Base-by-base conservation (phyloP, 2,329 filamentous ascomycete genomes). In the Xylaria sp. region DNA sequence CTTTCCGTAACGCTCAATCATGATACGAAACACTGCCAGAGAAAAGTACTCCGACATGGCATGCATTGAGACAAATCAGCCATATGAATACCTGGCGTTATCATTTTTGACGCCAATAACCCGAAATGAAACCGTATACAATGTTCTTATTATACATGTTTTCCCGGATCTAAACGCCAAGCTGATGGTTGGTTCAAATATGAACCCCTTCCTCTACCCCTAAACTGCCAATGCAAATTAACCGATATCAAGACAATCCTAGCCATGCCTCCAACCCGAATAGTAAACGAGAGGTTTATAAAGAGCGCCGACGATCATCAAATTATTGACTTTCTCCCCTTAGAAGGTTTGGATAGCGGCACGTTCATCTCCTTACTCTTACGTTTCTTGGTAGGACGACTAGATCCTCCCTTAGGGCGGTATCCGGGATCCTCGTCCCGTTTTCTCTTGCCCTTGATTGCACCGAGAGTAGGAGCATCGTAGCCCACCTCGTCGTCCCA, bases 341-440 rank as follows among this genome's bases (percentile, higher is more conserved):
- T 72, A 4, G 63, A 10, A 37, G 60, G 47, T 13, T 67, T 68
- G 4, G 63, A 47, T 8, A 66, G 61, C 46, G 59, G 61, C 27
- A 62, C 62, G 3, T 43, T 63, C 23, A 66, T 17, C 5, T 72
- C 76, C 49, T 83, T 82, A 67, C 84, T 85, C 79, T 85, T 86
- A 3, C 84, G 79, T 79, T 86, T 87, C 77, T 87, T 87, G 0
- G 76, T 75, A 17, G 83, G 83, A 38, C 84, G 77, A 37, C 78
- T 81, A 2, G 78, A 79, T 2, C 84, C 85, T 2, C 82, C 82
- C 66, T 86, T 85, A 2, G 85, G 85, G 60, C 85, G 79, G 71
- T 88, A 88, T 3, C 85, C 85, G 0, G 76, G 74, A 63, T 88
- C 86, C 7, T 87, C 86, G 33, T 86, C 85, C 27, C 81, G 72